Conservation (phyloP, 75 land plant species). For the Adiantum capillusveneris region DNA sequence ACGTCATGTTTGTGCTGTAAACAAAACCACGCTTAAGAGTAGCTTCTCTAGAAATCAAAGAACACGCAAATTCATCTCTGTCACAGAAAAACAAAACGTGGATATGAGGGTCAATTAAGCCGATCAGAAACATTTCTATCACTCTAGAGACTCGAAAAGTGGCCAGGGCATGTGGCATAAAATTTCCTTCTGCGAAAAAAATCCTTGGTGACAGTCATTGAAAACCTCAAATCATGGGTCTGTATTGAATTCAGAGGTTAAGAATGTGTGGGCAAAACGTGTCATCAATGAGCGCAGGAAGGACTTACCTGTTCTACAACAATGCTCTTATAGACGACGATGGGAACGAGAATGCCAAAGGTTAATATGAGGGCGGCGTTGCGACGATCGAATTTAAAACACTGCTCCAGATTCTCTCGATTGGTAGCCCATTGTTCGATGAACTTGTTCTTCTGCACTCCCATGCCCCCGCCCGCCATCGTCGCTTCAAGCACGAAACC, state of each 20-base stretch:
- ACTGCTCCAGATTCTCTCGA: conserved; percentile 76
- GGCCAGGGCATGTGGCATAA: too few relatives aligned
- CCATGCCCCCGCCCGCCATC: conserved; percentile 97
- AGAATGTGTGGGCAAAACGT: too few relatives aligned
- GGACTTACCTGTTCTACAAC: conserved; percentile 63
- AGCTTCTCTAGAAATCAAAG: background rate
- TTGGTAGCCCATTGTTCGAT: conserved; percentile 72
- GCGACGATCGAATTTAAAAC: conserved; percentile 77
- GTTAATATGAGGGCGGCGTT: conserved; percentile 55
- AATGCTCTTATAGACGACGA: conserved; percentile 73
- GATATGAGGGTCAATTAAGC: too few relatives aligned
- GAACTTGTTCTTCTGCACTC: conserved; percentile 67
- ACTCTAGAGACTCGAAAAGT: too few relatives aligned
- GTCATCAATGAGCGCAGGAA: background rate
- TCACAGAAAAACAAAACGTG: too few relatives aligned
- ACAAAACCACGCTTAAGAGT: conserved; percentile 1
- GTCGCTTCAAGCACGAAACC: too few relatives aligned
- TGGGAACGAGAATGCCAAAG: conserved; percentile 73
- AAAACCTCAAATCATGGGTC: too few relatives aligned
- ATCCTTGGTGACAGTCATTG: too few relatives aligned
- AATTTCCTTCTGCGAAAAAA: too few relatives aligned
- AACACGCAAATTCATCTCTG: background rate
- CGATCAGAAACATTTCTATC: too few relatives aligned
- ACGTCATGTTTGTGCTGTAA: conserved; percentile 70
- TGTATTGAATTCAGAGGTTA: too few relatives aligned